Base-by-base conservation (phyloP, 257 asterid species). In the Przewalskia tangutica region DNA sequence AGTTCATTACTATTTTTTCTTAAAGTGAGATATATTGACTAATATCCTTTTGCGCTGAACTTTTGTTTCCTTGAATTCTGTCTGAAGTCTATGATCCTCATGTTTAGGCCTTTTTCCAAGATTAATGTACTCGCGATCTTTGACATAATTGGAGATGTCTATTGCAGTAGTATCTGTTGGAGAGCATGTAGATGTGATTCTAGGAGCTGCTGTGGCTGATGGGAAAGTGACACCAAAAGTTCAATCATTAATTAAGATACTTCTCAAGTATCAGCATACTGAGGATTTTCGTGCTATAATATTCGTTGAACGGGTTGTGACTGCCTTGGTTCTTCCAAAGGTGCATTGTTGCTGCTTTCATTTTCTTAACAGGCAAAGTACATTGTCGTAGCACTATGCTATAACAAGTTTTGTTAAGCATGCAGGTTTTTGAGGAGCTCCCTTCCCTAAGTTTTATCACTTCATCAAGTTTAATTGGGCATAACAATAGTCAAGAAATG, bases 181-280 rank as follows among this genome's bases (percentile, higher is more conserved):
- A 73, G 99, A 96, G 87, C 99, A 96, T 83, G 94, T 96, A 63
- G 99, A 96, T 89, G 97, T 85, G 87, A 90, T 93, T 83, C 90
- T 92, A 87, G 99, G 99, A 80, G 98, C 99, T 90, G 99, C 99
- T 82, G 99, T 96, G 86, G 99, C 99, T 77, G 99, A 96, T 86
- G 99, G 97, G 71, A 96, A 96, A 91, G 99, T 96, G 89, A 96
- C 99, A 68, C 99, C 98, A n/a, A 95, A 94, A 85, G 98, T 96
- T 87, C 99, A 96, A 89, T 93, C 99, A 53, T 85, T 96, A 87
- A 92, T 96, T 82, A 96, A 96, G 88, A 79, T 93, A 78, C 99
- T 96, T 88, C 91, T 94, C 85, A 93, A 91, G 83, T 94, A 96
- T 87, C 97, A 96, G 85, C 89, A 91, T 64, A 94, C 97, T 3